A percentile compares a stretch with the other conserved stretches of the same genome.
Evolutionary conservation across 2,329 filamentous ascomycete genomes (phyloP).

Genomic region (Hypoxylon sp.): DNA sequence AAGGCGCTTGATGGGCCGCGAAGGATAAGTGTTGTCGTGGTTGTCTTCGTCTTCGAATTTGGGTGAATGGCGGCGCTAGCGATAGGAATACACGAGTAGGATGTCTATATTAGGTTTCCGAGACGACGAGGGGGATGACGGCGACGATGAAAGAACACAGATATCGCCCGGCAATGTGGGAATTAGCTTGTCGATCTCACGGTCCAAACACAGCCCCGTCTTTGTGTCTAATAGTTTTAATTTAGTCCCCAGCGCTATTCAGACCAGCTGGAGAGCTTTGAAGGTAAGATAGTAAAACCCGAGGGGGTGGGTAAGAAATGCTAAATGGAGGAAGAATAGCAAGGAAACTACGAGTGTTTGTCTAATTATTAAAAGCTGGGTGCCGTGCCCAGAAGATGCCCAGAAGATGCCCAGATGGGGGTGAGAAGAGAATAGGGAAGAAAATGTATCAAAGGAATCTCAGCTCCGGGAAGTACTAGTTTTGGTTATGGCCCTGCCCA

Average conservation of each 20-base stretch:
- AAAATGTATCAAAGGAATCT: constrained; percentile 15
- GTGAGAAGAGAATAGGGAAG: constrained; percentile 15
- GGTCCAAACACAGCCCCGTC: not conserved
- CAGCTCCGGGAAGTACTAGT: constrained; percentile 22
- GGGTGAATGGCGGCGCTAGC: constrained; percentile 1
- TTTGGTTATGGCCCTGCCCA: constrained; percentile 29
- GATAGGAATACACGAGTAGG: constrained; percentile 7
- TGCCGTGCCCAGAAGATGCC: constrained; percentile 24
- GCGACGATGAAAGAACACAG: not conserved
- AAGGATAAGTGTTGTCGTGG: constrained; percentile 11
- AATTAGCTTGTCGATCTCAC: constrained; percentile 6
- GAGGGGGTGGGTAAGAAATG: constrained; percentile 9
- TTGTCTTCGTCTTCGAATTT: constrained; percentile 1
- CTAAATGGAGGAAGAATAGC: not conserved
- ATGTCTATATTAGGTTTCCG: not conserved
- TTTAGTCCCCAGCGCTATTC: constrained; percentile 33
- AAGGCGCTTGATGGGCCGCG: not conserved
- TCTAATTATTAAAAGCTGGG: constrained; percentile 19
- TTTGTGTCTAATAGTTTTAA: constrained; percentile 20
- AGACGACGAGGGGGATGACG: not conserved
- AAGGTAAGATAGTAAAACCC: constrained; percentile 15
- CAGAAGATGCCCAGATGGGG: too few species aligned
- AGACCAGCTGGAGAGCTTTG: constrained; percentile 39
- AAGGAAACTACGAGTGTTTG: constrained; percentile 10
- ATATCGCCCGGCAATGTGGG: not conserved